Percentiles rank a stretch among this genome's conserved stretches.
Conservation (phyloP, 2,329 filamentous ascomycete genomes). For the Zymoseptoria passerinii region DNA sequence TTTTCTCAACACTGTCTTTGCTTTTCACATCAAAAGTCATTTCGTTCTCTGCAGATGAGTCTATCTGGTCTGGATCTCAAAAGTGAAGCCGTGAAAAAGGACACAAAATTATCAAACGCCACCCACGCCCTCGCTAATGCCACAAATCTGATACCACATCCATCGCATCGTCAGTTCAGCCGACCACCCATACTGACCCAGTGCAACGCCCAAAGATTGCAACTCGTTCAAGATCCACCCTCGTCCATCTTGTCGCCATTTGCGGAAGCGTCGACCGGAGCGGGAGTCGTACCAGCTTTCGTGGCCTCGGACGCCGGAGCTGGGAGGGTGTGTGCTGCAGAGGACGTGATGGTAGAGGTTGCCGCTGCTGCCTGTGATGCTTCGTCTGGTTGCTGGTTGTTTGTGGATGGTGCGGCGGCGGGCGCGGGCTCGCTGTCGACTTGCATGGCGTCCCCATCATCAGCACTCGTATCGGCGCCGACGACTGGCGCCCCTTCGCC, state of each 20-base stretch:
- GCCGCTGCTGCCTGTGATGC: no score
- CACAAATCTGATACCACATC: background rate
- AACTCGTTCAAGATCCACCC: background rate
- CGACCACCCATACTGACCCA: no score
- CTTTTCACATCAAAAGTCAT: background rate
- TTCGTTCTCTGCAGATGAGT: background rate
- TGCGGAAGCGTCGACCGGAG: background rate
- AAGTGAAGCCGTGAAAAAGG: background rate
- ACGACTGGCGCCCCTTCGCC: conserved; percentile 14
- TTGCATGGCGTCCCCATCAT: conserved; percentile 30
- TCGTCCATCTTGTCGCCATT: background rate
- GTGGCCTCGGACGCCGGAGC: background rate
- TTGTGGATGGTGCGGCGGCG: conserved; percentile 25
- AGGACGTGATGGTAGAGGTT: background rate
- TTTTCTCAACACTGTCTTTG: no score
- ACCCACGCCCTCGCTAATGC: background rate
- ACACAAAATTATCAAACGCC: background rate
- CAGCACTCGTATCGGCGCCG: conserved; percentile 26
- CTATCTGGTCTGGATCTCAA: no score
- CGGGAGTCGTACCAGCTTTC: background rate
- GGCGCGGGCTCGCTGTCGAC: conserved; percentile 27
- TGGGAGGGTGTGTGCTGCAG: background rate
- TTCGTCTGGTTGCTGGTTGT: background rate
- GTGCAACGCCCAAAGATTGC: no score
- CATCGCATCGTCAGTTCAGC: background rate